These are phyloP conservation scores for Biscogniauxia sp. DNA, from an alignment of 2,329 filamentous ascomycete species.

Conservation along the genomic window DNA sequence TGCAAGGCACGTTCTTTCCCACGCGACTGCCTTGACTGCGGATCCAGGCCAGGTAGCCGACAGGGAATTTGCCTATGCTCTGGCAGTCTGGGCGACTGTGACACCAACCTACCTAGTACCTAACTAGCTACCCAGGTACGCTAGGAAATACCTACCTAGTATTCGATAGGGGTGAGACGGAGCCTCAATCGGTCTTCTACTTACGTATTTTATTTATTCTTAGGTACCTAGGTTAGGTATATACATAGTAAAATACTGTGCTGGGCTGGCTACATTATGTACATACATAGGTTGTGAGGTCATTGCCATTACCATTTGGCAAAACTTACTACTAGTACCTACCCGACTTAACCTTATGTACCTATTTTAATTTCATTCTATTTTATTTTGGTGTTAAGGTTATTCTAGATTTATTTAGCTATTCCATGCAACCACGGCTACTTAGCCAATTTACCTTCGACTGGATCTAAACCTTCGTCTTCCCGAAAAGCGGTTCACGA, in stretches of 20 bases:
- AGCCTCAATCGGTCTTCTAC: no score
- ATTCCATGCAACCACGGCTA: no score
- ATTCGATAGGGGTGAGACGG: constrained; percentile 2
- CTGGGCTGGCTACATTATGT: neutral
- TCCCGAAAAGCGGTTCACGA: neutral
- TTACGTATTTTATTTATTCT: neutral
- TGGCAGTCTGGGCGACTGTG: neutral
- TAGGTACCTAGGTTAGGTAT: no score
- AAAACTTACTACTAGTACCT: no score
- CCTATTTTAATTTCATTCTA: neutral
- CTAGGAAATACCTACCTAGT: constrained; percentile 1
- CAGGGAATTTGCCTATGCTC: neutral
- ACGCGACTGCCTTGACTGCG: constrained; percentile 23
- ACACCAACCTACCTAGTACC: neutral
- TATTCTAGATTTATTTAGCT: neutral
- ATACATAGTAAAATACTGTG: no score
- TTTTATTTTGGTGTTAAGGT: neutral
- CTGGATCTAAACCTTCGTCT: neutral
- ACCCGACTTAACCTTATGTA: no score
- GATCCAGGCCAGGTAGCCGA: neutral
- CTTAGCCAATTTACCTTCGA: no score
- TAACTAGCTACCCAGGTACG: constrained; percentile 1
- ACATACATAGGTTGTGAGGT: neutral
- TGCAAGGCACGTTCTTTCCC: constrained; percentile 25
- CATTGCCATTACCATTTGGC: neutral